Percentiles rank a stretch among this genome's conserved stretches.
These are phyloP conservation scores for Aspergillus diversus DNA, from an alignment of 495 filamentous ascomycete genomes.

Conservation along the genomic window DNA sequence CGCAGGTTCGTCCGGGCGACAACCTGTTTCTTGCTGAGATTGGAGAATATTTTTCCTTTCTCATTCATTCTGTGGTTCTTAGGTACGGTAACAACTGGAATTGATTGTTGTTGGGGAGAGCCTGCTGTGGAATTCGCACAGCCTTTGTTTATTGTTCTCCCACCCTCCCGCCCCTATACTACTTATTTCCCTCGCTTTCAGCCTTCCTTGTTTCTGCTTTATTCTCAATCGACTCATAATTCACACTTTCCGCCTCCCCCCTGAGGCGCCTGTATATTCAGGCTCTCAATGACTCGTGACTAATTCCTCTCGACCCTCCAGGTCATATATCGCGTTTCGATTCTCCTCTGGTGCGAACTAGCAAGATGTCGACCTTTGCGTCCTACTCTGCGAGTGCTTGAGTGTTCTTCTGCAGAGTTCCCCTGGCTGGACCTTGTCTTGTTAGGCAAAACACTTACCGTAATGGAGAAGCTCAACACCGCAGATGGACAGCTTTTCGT, in stretches of 20 bases:
- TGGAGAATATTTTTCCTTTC: constrained; percentile 10
- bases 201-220: not conserved
- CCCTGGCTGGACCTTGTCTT: constrained; percentile 32
- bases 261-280: not conserved
- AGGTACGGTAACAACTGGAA: constrained; percentile 17
- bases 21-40: constrained; percentile 24
- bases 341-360: constrained; percentile 30
- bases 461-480: constrained; percentile 59
- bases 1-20: constrained; percentile 39
- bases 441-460: constrained; percentile 33
- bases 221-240: constrained; percentile 1
- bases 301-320: constrained; percentile 13
- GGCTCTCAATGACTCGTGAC: constrained; percentile 8
- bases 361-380: constrained; percentile 46
- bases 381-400: constrained; percentile 33
- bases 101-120: constrained; percentile 21
- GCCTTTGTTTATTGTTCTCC: constrained; percentile 22
- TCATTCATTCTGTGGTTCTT: constrained; percentile 6
- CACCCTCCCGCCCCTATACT: not conserved
- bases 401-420: constrained; percentile 46
- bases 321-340: constrained; percentile 18
- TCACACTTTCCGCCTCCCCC: not conserved
- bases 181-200: constrained; percentile 5
- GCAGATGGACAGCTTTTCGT: constrained; percentile 91
- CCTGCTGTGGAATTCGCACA: constrained; percentile 14